phyloP scores from a whole-genome alignment of 192 early-diverging fungal genomes.

The Backusella liffmaniae region DNA sequence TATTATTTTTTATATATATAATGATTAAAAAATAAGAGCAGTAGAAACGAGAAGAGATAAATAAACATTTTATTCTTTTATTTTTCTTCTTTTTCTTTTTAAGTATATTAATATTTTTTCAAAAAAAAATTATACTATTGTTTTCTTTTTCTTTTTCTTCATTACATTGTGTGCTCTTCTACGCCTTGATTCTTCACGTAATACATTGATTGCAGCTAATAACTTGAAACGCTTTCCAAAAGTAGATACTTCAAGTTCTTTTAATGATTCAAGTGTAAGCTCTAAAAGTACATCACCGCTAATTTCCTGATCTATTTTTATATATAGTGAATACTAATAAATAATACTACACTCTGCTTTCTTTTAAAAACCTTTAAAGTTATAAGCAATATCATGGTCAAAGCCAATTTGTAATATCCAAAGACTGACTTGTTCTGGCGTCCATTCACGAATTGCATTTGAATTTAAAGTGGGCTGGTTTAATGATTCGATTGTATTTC shows the following conservation, averaged over 20 bases:
- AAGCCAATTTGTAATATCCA: constrained; percentile 25
- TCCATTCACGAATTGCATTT: constrained; percentile 16
- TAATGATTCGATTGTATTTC: neutral
- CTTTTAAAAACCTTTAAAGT: constrained; percentile 16
- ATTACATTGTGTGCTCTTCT: neutral
- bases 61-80: neutral
- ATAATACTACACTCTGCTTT: neutral
- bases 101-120: neutral
- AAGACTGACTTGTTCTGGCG: constrained; percentile 18
- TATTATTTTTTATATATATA: neutral
- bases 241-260: constrained; percentile 61
- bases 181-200: constrained; percentile 29
- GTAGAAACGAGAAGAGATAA: neutral
- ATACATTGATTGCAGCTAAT: constrained; percentile 54
- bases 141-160: constrained; percentile 3
- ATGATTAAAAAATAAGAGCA: neutral
- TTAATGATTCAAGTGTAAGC: constrained; percentile 57
- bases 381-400: constrained; percentile 11
- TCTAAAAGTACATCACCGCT: constrained; percentile 60
- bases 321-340: neutral
- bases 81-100: neutral
- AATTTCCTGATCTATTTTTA: constrained; percentile 12
- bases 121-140: neutral
- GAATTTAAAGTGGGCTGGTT: neutral
- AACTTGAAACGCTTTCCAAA: constrained; percentile 66